These are phyloP conservation scores for Beta corolliflora DNA, from an alignment of 179 eudicot species.

Conservation along the genomic window DNA sequence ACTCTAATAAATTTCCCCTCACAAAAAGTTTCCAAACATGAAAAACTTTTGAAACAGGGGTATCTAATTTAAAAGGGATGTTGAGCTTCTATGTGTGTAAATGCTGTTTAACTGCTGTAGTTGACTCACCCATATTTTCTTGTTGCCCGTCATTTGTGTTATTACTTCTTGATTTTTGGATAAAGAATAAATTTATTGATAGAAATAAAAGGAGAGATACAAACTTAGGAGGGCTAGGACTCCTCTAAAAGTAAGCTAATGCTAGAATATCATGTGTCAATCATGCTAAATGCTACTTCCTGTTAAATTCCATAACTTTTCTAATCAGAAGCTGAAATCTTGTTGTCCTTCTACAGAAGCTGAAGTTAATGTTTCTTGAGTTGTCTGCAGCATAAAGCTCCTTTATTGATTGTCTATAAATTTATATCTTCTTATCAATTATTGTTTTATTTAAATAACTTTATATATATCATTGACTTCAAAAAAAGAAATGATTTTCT, in stretches of 20 bases:
- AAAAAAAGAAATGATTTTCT: neutral
- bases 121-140: too few relatives aligned
- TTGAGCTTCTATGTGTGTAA: too few relatives aligned
- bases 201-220: too few relatives aligned
- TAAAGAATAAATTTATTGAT: too few relatives aligned
- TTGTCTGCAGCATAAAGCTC: neutral
- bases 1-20: too few relatives aligned
- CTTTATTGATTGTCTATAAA: neutral
- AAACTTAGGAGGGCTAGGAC: too few relatives aligned
- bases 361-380: neutral
- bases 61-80: too few relatives aligned
- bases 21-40: too few relatives aligned
- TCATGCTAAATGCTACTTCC: neutral
- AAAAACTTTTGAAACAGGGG: too few relatives aligned
- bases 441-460: neutral
- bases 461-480: neutral
- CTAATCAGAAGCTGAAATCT: neutral
- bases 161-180: too few relatives aligned
- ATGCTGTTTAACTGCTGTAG: too few relatives aligned
- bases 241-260: neutral
- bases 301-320: neutral
- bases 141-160: too few relatives aligned
- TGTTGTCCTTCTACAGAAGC: neutral
- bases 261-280: neutral
- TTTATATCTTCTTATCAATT: neutral